A percentile compares a stretch with the other conserved stretches of the same genome.
Conservation (phyloP, 441 rosid species). For the Eruca vesicaria region DNA sequence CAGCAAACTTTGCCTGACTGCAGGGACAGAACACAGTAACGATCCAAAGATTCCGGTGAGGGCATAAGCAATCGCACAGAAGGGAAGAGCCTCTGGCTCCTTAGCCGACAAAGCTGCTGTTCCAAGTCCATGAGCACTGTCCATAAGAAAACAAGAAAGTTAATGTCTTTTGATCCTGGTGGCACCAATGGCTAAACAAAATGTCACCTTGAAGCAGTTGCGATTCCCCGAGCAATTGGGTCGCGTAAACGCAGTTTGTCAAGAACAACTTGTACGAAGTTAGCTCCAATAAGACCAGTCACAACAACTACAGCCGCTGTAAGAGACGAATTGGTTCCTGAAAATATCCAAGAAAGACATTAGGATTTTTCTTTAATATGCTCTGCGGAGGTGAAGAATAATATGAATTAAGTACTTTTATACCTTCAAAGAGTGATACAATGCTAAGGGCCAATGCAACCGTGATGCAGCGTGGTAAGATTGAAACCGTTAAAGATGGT, state of each 20-base stretch:
- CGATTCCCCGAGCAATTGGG: conserved; percentile 93
- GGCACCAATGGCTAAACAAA: not conserved
- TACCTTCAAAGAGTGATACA: conserved; percentile 89
- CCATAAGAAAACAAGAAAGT: not conserved
- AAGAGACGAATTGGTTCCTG: conserved; percentile 84
- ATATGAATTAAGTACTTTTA: not conserved
- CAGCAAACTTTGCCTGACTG: conserved; percentile 79
- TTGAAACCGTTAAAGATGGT: conserved; percentile 70
- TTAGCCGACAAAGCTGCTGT: conserved; percentile 95
- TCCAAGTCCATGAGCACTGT: conserved; percentile 96
- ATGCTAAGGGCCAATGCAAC: conserved; percentile 96
- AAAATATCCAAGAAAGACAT: conserved; percentile 21
- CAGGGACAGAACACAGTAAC: conserved; percentile 78
- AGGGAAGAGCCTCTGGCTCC: conserved; percentile 98
- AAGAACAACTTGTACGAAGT: conserved; percentile 80
- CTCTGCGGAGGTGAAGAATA: not conserved
- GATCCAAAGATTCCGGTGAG: conserved; percentile 95
- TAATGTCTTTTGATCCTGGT: not conserved
- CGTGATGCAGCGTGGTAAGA: conserved; percentile 88
- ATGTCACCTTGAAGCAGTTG: conserved; percentile 86
- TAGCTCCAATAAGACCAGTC: conserved; percentile 88
- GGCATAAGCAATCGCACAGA: conserved; percentile 96
- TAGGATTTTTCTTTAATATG: conserved; percentile 2
- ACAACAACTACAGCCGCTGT: conserved; percentile 94
- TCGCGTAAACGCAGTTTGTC: conserved; percentile 71